Percentiles rank a stretch among this genome's conserved stretches.
phyloP scores from a whole-genome alignment of 192 early-diverging fungal species.

The Gamsiella multidivaricata region DNA sequence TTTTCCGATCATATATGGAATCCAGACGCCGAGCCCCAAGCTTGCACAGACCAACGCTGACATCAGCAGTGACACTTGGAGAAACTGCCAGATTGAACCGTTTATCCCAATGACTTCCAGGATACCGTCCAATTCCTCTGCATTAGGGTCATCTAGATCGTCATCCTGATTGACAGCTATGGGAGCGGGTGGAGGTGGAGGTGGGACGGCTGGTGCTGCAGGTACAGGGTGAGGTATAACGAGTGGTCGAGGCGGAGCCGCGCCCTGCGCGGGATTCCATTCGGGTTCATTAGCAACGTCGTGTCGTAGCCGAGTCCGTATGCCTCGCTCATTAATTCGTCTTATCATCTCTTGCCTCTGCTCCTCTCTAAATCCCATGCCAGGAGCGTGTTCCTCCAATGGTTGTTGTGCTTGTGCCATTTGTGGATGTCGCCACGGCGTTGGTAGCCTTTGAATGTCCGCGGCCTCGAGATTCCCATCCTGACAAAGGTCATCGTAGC shows the following conservation, averaged over 20 bases:
- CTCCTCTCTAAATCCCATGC: neutral
- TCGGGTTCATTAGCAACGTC: neutral
- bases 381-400: neutral
- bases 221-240: neutral
- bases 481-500: conserved; percentile 6
- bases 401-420: neutral
- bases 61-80: conserved; percentile 87
- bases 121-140: conserved; percentile 78
- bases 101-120: conserved; percentile 92
- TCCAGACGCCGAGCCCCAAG: conserved; percentile 79
- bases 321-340: conserved; percentile 31
- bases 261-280: neutral
- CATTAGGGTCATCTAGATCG: conserved; percentile 55
- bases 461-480: neutral
- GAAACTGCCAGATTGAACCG: conserved; percentile 81
- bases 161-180: conserved; percentile 50
- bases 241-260: neutral
- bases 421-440: neutral
- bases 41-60: conserved; percentile 81
- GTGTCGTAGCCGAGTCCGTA: neutral
- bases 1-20: conserved; percentile 80
- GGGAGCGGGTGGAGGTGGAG: neutral
- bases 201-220: conserved; percentile 4
- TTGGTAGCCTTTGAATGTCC: conserved; percentile 4
- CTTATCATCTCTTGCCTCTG: conserved; percentile 29